Percentiles rank a stretch among this genome's conserved stretches.
Conservation (phyloP, 305 asterid genomes). For the Fraxinus ornus region DNA sequence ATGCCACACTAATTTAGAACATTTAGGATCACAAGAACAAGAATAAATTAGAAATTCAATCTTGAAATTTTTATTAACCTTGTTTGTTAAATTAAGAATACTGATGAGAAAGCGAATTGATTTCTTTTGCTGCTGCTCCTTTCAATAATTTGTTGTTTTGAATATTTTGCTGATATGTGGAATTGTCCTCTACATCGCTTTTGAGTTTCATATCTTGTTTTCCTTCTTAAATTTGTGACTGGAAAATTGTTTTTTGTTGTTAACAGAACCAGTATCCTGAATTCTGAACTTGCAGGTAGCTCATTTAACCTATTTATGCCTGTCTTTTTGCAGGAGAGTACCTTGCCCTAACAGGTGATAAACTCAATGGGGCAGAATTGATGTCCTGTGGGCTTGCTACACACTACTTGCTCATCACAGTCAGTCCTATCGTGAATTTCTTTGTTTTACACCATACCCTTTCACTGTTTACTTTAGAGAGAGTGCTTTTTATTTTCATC, state of each 20-base stretch:
- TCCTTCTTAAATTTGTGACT: conserved; percentile 5
- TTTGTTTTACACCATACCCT: not conserved
- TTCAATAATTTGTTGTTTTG: not conserved
- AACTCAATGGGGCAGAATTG: conserved; percentile 84
- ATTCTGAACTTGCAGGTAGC: conserved; percentile 10
- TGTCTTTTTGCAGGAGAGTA: conserved; percentile 71
- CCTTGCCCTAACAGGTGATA: conserved; percentile 86
- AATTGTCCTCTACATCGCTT: not conserved
- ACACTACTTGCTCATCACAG: conserved; percentile 59
- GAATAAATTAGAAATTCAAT: not conserved
- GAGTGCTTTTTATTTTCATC: conserved; percentile 11
- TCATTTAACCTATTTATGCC: conserved; percentile 15
- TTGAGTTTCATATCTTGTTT: not conserved
- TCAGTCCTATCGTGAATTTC: conserved; percentile 28
- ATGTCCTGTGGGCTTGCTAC: conserved; percentile 97
- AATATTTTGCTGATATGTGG: not conserved
- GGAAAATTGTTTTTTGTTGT: conserved; percentile 8
- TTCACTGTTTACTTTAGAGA: conserved; percentile 7
- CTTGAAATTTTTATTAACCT: not conserved
- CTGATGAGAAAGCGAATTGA: not conserved
- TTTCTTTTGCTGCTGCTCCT: not conserved
- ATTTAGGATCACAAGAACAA: not conserved
- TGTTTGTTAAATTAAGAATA: not conserved
- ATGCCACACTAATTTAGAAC: not conserved
- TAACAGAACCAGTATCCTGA: conserved; percentile 11